These are phyloP conservation scores for Aureobasidium sp. DNA, from an alignment of 2,329 filamentous ascomycete genomes.

Conservation along the genomic window DNA sequence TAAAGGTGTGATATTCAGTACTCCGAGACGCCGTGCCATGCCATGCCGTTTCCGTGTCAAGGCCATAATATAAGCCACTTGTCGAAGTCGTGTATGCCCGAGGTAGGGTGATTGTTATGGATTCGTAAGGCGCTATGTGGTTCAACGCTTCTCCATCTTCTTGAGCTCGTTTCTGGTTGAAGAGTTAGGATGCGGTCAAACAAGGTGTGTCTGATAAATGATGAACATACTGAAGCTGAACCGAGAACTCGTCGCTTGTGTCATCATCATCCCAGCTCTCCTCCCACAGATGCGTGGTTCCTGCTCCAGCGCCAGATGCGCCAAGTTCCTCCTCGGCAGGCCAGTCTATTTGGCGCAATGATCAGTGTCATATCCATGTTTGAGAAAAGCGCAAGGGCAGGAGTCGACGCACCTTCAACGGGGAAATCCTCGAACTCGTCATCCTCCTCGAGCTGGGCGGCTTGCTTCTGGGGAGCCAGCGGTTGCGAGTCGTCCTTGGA, in stretches of 20 bases:
- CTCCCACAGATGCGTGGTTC: conserved; percentile 76
- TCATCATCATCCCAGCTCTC: conserved; percentile 99
- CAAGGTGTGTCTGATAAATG: background rate
- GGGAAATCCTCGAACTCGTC: conserved; percentile 99
- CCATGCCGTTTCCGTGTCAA: conserved; percentile 21
- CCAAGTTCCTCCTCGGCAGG: conserved; percentile 74
- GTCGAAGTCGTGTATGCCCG: background rate
- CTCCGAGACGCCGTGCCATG: conserved; percentile 37
- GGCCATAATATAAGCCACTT: background rate
- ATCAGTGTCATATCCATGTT: background rate
- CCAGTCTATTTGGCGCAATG: conserved; percentile 61
- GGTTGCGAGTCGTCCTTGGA: conserved; percentile 35
- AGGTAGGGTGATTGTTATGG: background rate
- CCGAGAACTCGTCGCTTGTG: conserved; percentile 90
- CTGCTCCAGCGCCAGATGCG: conserved; percentile 44
- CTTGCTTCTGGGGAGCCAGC: conserved; percentile 53
- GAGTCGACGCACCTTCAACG: conserved; percentile 62
- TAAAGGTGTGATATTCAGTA: background rate
- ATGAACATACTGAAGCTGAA: conserved; percentile 68
- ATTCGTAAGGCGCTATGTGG: background rate
- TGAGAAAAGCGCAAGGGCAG: background rate
- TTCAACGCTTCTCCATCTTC: conserved; percentile 61
- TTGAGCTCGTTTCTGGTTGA: conserved; percentile 72
- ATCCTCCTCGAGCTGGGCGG: conserved; percentile 78
- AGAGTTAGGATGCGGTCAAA: background rate